Percentiles rank a stretch among this genome's conserved stretches.
Evolutionary conservation across 768 basidiomycete genomes (phyloP).

Genomic region (Rhodosporidiobolus odoratus): DNA sequence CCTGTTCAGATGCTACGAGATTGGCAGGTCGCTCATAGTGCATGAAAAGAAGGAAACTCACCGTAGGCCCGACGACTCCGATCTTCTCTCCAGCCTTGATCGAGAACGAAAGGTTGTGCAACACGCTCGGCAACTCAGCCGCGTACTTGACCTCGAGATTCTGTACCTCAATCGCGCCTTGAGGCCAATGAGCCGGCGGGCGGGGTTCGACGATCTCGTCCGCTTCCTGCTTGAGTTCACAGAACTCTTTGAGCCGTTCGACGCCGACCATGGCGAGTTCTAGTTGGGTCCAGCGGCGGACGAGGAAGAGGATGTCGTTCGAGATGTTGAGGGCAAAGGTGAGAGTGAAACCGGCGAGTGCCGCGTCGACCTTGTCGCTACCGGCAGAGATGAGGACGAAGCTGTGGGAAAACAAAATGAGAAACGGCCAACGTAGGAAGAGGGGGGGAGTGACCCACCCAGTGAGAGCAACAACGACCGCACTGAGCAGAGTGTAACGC

Average conservation of each 20-base stretch:
- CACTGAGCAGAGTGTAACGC: conserved; percentile 38
- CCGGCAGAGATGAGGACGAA: conserved; percentile 38
- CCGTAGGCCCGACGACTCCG: conserved; percentile 44
- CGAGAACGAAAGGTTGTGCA: conserved; percentile 47
- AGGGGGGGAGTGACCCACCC: conserved; percentile 3
- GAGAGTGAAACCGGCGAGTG: conserved; percentile 33
- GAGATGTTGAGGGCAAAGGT: conserved; percentile 38
- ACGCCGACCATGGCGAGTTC: conserved; percentile 44
- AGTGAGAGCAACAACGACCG: conserved; percentile 33
- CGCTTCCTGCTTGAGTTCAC: conserved; percentile 36
- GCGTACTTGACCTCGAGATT: conserved; percentile 44
- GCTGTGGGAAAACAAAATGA: conserved; percentile 1
- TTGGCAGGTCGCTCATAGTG: background rate
- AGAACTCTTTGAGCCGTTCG: conserved; percentile 43
- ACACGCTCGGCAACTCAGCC: conserved; percentile 46
- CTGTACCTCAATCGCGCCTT: conserved; percentile 43
- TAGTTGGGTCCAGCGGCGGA: conserved; percentile 39
- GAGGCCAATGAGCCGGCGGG: conserved; percentile 41
- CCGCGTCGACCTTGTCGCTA: conserved; percentile 37
- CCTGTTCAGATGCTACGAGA: conserved; percentile 43
- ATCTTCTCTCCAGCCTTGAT: conserved; percentile 48
- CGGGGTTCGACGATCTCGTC: conserved; percentile 41
- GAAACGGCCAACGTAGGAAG: background rate
- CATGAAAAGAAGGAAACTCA: background rate
- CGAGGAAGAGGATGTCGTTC: conserved; percentile 42